Percentiles rank a stretch among this genome's conserved stretches.
Conservation (phyloP, 1,139 yeast species). For the Tardiomyces depauwii region DNA sequence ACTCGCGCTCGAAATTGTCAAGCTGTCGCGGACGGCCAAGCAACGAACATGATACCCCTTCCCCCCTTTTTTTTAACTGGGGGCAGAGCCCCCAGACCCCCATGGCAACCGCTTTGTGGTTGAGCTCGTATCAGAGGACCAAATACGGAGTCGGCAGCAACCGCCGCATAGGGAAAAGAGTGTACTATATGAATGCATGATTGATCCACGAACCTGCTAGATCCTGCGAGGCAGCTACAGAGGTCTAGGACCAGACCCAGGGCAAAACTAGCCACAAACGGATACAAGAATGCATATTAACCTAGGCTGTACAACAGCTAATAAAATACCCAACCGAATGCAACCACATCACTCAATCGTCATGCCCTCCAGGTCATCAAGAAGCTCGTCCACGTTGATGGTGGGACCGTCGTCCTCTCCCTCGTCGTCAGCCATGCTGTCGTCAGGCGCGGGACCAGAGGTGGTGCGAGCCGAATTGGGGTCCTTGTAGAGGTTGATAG, state of each 20-base stretch:
- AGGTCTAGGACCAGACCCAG: no score
- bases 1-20: background rate
- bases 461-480: conserved; percentile 41
- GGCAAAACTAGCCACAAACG: no score
- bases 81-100: no score
- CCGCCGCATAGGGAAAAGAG: no score
- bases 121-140: no score
- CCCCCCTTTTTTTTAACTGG: background rate
- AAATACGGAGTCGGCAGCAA: no score
- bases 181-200: no score
- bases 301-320: background rate
- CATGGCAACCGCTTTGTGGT: no score
- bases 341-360: background rate
- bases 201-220: no score
- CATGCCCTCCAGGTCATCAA: conserved; percentile 63
- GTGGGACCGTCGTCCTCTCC: conserved; percentile 31
- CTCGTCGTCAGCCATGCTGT: conserved; percentile 20
- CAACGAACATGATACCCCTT: background rate
- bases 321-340: background rate
- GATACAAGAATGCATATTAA: background rate
- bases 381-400: conserved; percentile 27
- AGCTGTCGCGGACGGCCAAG: background rate
- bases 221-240: no score
- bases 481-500: conserved; percentile 53
- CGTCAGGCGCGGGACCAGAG: conserved; percentile 31